phyloP scores from a whole-genome alignment of 2,329 filamentous ascomycete species.

The Hymenoscyphus scutula region DNA sequence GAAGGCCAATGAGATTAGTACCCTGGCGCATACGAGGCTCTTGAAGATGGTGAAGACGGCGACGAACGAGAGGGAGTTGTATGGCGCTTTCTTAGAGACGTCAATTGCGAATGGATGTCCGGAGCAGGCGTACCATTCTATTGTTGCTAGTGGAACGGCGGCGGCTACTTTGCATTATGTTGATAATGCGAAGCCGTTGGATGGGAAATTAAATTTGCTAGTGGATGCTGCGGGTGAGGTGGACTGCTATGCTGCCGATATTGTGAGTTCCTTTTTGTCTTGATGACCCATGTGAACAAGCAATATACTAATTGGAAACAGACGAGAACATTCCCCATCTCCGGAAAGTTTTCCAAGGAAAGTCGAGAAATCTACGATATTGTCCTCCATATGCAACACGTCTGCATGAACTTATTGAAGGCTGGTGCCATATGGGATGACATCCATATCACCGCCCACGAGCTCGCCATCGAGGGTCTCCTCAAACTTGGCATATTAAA shows the following conservation, averaged over 20 bases:
- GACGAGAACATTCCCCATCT: slow-evolving; percentile 84
- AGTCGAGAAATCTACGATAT: slow-evolving; percentile 75
- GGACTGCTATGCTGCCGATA: slow-evolving; percentile 68
- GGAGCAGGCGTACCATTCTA: slow-evolving; percentile 84
- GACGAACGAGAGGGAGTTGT: slow-evolving; percentile 77
- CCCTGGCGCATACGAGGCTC: slow-evolving; percentile 63
- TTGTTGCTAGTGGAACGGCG: slow-evolving; percentile 76
- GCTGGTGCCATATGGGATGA: slow-evolving; percentile 77
- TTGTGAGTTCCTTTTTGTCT: slow-evolving; percentile 46
- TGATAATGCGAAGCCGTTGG: slow-evolving; percentile 68
- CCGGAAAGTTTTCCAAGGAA: slow-evolving; percentile 66
- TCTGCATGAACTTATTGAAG: slow-evolving; percentile 70
- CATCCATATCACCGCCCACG: slow-evolving; percentile 76
- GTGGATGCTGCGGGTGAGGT: slow-evolving; percentile 82
- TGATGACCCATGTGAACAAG: neutral
- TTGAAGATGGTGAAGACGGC: slow-evolving; percentile 60
- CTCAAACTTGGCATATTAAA: slow-evolving; percentile 72
- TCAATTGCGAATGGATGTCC: slow-evolving; percentile 74
- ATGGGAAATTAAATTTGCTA: slow-evolving; percentile 73
- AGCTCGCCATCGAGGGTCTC: slow-evolving; percentile 77
- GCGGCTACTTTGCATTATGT: slow-evolving; percentile 88
- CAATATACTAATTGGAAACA: slow-evolving; percentile 39
- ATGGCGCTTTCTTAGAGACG: slow-evolving; percentile 73
- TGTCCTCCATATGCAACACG: slow-evolving; percentile 82
- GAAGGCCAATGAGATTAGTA: slow-evolving; percentile 69